Base-by-base conservation (phyloP, 2,329 filamentous ascomycete species). In the Aspergillus tanneri region DNA sequence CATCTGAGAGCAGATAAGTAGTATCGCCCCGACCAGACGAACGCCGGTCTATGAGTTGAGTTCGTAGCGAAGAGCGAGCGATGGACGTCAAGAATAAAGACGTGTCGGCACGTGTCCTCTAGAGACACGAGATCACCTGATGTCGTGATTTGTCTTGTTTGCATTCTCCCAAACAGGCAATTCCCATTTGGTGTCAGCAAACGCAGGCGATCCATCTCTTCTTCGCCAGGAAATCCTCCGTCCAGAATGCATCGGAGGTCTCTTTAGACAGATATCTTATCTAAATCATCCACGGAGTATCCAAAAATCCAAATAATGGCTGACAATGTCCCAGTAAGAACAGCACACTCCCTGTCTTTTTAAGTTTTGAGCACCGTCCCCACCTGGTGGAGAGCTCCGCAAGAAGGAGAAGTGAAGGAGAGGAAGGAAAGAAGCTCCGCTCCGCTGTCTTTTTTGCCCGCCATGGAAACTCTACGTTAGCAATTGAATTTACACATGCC, bases 51-150 rank as follows among this genome's bases (percentile, higher is more conserved):
- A 7, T 9, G 19, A 18, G 30, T 16, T 32, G n/a, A 5, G 2
- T 19, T 9, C 5, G 30, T 3, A 8, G 14, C 7, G 12, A 18
- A 18, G 7, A 11, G n/a, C n/a, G n/a, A n/a, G n/a, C n/a, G n/a
- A n/a, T n/a, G n/a, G n/a, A n/a, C n/a, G n/a, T n/a, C n/a, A n/a
- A n/a, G 19, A 34, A 34, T 14, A 16, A 7, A 10, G 30, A 34
- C 39, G 39, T 28, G 39, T 24, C 21, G 19, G 38, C 9, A 40
- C 38, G 38, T 41, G 38, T 25, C 23, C 9, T 19, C n/a, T 24
- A 3, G 25, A 30, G 54, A 62, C 61, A 62, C 65, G 63, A 60
- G 49, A 38, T 66, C 64, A 66, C 62, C 46, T 66, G 64, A 19
- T n/a, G 18, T 53, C 5, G 37, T 9, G 49, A 61, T 63, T 64